phyloP scores from a whole-genome alignment of 2,329 filamentous ascomycete genomes.

The Neospermospora avenae region DNA sequence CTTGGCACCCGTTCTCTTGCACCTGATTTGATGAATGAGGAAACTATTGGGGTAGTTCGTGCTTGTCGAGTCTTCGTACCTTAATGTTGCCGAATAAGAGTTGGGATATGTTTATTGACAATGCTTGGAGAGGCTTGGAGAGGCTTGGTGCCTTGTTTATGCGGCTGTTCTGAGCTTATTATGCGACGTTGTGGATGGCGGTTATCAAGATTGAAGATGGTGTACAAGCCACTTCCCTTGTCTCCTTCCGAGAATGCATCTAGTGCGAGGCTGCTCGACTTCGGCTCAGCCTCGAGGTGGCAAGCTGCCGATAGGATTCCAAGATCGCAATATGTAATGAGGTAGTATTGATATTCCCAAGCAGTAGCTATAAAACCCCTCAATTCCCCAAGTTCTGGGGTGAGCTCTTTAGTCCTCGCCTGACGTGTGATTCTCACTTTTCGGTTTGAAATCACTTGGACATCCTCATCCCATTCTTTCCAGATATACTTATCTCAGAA shows the following conservation, averaged over 20 bases:
- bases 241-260: slow-evolving; percentile 1
- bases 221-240: not conserved
- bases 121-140: not conserved
- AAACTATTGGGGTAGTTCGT: not conserved
- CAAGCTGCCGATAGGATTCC: not conserved
- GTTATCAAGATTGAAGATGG: not conserved
- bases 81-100: not conserved
- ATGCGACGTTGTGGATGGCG: too few relatives aligned
- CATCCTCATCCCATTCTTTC: not conserved
- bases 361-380: not conserved
- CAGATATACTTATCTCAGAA: not conserved
- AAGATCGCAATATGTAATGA: not conserved
- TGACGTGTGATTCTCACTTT: not conserved
- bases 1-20: not conserved
- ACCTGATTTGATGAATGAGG: not conserved
- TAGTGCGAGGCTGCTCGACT: not conserved
- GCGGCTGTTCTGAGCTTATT: too few relatives aligned
- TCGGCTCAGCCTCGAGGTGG: slow-evolving; percentile 5
- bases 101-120: not conserved
- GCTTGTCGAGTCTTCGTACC: not conserved
- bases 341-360: not conserved
- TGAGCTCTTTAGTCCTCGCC: not conserved
- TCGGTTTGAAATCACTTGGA: not conserved
- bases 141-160: not conserved
- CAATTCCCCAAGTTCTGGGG: not conserved